phyloP scores from a whole-genome alignment of 1,139 yeast species.

The Meyerozyma elateridarum region DNA sequence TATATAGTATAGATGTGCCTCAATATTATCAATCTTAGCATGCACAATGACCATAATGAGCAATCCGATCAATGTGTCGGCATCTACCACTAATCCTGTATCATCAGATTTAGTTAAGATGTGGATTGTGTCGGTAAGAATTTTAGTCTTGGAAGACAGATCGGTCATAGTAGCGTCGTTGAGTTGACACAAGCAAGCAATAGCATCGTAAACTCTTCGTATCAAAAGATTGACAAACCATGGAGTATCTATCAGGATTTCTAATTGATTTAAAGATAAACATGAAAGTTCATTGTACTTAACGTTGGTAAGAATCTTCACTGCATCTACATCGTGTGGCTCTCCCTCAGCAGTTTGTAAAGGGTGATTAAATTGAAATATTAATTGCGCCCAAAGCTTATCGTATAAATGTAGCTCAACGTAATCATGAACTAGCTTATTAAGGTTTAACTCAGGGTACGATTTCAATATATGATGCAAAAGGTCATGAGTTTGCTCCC shows the following conservation, averaged over 20 bases:
- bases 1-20: constrained; percentile 62
- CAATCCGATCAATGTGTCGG: constrained; percentile 75
- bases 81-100: constrained; percentile 49
- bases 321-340: constrained; percentile 26
- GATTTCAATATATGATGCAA: constrained; percentile 26
- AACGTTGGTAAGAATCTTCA: constrained; percentile 23
- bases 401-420: constrained; percentile 67
- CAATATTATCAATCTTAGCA: constrained; percentile 54
- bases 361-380: constrained; percentile 31
- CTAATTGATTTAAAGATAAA: constrained; percentile 71
- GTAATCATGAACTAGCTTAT: constrained; percentile 57
- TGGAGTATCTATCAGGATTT: constrained; percentile 45
- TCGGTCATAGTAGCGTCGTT: constrained; percentile 40
- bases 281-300: constrained; percentile 41
- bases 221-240: constrained; percentile 42
- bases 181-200: constrained; percentile 49
- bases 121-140: constrained; percentile 51
- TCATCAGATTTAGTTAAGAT: constrained; percentile 35
- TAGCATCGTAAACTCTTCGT: constrained; percentile 48
- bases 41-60: constrained; percentile 68
- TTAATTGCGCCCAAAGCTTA: constrained; percentile 53
- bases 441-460: constrained; percentile 50
- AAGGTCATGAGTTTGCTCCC: constrained; percentile 31
- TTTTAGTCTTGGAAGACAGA: constrained; percentile 49
- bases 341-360: constrained; percentile 31